phyloP scores from a whole-genome alignment of 2,329 filamentous ascomycete genomes.

The Trichoderma sp. region DNA sequence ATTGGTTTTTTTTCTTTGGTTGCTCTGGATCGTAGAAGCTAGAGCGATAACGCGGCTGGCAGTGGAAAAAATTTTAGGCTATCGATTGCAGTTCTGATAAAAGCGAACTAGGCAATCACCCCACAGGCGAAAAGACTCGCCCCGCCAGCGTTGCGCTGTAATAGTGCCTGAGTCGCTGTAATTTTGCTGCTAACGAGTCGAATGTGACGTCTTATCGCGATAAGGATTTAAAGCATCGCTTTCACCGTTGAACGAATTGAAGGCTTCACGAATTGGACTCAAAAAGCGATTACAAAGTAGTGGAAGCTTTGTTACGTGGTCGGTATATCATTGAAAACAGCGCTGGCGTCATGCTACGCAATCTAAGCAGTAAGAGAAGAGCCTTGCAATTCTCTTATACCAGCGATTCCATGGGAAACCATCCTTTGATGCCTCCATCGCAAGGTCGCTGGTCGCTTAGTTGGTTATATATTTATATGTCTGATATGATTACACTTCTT shows the following conservation, averaged over 20 bases:
- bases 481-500: not conserved
- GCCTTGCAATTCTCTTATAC: not conserved
- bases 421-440: not conserved
- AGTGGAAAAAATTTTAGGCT: slow-evolving; percentile 13
- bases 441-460: not conserved
- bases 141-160: not conserved
- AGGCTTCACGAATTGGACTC: not conserved
- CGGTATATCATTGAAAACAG: not conserved
- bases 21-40: not conserved
- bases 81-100: not conserved
- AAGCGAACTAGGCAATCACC: not conserved
- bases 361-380: not conserved
- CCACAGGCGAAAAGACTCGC: not conserved
- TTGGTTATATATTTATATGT: not conserved
- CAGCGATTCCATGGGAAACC: not conserved
- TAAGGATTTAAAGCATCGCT: not conserved
- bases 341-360: not conserved
- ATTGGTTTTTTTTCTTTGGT: not conserved
- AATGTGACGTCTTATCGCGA: not conserved
- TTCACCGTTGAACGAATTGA: not conserved
- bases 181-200: not conserved
- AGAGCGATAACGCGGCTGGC: slow-evolving; percentile 11
- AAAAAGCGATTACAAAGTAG: not conserved
- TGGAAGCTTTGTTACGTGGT: no score
- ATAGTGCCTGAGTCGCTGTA: not conserved